Evolutionary conservation across 345 rosid species (phyloP), one percentile per base, ranked within the genome.

Genomic region (Populus simonii): DNA sequence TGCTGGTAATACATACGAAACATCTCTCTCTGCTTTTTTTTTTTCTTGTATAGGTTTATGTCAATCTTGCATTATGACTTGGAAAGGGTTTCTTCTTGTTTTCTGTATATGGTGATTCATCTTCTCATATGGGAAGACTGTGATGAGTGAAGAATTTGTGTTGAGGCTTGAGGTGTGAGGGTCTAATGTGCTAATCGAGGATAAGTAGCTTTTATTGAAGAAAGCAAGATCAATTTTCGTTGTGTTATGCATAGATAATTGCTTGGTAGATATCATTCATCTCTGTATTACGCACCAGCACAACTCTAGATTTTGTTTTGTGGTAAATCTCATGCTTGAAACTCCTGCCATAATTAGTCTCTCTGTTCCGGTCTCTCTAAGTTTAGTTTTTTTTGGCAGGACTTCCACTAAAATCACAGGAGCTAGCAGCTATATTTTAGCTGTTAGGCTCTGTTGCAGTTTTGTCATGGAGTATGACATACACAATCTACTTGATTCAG

Each of bases 401-500:
- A 76, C 84, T 96, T 72, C 91, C 99, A 16, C 85, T 93, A 83
- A 96, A 93, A 80, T 88, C 98, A 67, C 98, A 93, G 85, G 99
- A 96, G 79, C 83, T 96, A 59, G 92, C 99, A 25, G 99, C 96
- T 63, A 86, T 96, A 6, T 96, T 96, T 85, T 78, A 84, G 93
- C 97, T 74, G 93, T 89, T 68, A 91, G 99, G 80, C 80, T 96
- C 73, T 93, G 91, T 84, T 96, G 99, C 75, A 96, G 99, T 84
- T 87, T 93, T 76, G 97, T 93, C 29, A 96, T 93, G 99, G 99
- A 92, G 79, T 92, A 90, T 84, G 99, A 93, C 87, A 92, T 96
- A 82, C 98, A 92, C 75, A 93, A 98, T 5, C 8, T 96, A 68
- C 96, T 96, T 43, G 99, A 96, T 86, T 87, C 93, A 74, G 92